Percentiles rank a stretch among this genome's conserved stretches.
Conservation (phyloP, 2,329 filamentous ascomycete genomes). For the Neofusicoccum ribis region DNA sequence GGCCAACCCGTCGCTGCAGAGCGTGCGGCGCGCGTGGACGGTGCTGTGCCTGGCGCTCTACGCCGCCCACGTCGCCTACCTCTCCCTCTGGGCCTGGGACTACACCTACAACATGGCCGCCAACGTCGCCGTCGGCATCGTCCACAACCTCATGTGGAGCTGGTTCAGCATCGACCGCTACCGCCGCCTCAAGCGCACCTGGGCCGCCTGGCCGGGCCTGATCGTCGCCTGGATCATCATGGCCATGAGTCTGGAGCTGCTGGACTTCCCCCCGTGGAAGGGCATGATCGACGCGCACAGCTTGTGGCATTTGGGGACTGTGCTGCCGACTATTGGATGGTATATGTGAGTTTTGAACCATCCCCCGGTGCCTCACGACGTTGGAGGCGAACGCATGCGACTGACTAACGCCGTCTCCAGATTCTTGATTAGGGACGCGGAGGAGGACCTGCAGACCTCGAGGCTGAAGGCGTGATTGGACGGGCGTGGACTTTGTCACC, state of each 20-base stretch:
- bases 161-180: conserved; percentile 79
- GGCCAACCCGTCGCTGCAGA: conserved; percentile 47
- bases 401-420: conserved; percentile 46
- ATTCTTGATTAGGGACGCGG: conserved; percentile 82
- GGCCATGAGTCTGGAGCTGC: conserved; percentile 92
- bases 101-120: conserved; percentile 98
- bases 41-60: conserved; percentile 71
- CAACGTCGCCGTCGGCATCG: conserved; percentile 77
- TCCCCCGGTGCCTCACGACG: no score
- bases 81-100: conserved; percentile 85
- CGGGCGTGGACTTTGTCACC: background rate
- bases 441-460: conserved; percentile 74
- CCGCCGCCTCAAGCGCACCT: conserved; percentile 66
- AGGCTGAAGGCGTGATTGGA: conserved; percentile 65
- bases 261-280: conserved; percentile 86
- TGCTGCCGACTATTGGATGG: conserved; percentile 83
- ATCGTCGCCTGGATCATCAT: conserved; percentile 89
- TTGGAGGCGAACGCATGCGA: no score
- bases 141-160: conserved; percentile 83
- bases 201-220: conserved; percentile 87
- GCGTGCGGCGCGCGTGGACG: conserved; percentile 73
- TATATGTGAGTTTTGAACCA: conserved; percentile 72
- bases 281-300: conserved; percentile 90
- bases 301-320: conserved; percentile 93
- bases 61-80: conserved; percentile 73